A percentile compares a stretch with the other conserved stretches of the same genome.
These are phyloP conservation scores for Pythium utonaiense DNA, from an alignment of 352 stramenopile species.

Conservation along the genomic window DNA sequence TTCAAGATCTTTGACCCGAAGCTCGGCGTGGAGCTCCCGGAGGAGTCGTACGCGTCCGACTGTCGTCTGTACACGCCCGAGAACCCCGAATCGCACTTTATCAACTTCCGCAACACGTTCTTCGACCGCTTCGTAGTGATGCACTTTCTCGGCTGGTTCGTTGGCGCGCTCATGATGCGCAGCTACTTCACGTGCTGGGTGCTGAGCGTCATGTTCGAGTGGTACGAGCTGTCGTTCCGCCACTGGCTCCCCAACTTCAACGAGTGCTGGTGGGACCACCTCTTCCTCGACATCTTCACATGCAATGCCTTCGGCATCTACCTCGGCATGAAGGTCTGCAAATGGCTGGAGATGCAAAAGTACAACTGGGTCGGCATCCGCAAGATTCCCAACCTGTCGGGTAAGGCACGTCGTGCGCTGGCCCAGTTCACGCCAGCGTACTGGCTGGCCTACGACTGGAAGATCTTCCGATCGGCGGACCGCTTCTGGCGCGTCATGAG, in stretches of 20 bases:
- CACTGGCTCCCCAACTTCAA: constrained; percentile 94
- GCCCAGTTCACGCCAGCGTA: constrained; percentile 88
- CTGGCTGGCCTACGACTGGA: constrained; percentile 92
- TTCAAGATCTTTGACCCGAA: constrained; percentile 80
- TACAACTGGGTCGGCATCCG: constrained; percentile 89
- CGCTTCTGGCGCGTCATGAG: constrained; percentile 88
- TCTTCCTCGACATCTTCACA: constrained; percentile 93
- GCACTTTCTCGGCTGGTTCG: constrained; percentile 90
- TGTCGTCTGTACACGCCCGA: constrained; percentile 86
- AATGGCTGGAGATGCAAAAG: constrained; percentile 85
- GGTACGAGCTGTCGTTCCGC: constrained; percentile 87
- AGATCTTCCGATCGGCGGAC: constrained; percentile 90
- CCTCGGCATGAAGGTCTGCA: constrained; percentile 83
- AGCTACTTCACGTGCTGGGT: constrained; percentile 83
- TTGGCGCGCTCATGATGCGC: constrained; percentile 82
- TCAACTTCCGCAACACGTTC: constrained; percentile 78
- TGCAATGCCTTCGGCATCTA: constrained; percentile 93
- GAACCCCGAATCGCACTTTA: constrained; percentile 72
- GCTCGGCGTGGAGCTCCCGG: constrained; percentile 71
- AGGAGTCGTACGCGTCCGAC: constrained; percentile 80
- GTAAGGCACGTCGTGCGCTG: constrained; percentile 78
- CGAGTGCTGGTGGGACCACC: constrained; percentile 95
- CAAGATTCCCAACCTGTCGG: constrained; percentile 76
- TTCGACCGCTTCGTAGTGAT: constrained; percentile 88
- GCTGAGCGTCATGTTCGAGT: constrained; percentile 81